Base-by-base conservation (phyloP, 441 rosid genomes). In the Adansonia grandidieri region DNA sequence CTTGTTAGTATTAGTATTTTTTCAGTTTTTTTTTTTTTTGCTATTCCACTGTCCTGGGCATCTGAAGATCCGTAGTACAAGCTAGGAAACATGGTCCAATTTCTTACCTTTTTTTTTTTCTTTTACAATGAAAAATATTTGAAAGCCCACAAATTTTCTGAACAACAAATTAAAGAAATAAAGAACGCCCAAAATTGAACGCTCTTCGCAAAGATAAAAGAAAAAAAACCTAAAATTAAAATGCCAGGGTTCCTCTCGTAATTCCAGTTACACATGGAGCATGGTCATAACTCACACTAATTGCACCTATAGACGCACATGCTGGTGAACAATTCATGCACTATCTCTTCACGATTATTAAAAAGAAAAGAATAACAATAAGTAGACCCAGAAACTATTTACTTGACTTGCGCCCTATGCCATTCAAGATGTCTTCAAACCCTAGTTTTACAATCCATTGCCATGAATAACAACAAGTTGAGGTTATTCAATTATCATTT, bases 371-470 rank as follows among this genome's bases (percentile, higher is more conserved):
- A 20, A 60, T 9, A 22, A 22, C 7, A 64, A n/a, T 0, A 66
- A 11, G 40, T 68, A 37, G 56, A 68, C 2, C 4, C 19, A 37
- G 57, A 2, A 68, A 22, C 61, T 44, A 47, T n/a, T 68, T 20
- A 47, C 57, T 11, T 68, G 40, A 68, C 57, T 68, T 68, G 37
- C 57, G 40, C 57, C 73, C n/a, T 47, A 68, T 20, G 73, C 73
- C 54, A 13, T 53, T 47, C 56, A 68, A 24, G 24, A 19, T 4
- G 20, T 45, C 37, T 67, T 24, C 58, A 54, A 54, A 54, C 42
- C 24, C 15, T 9, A 42, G 28, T 8, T n/a, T 66, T 9, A 47
- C 13, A 68, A 45, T 45, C 56, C 56, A 13, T 11, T 13, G 42
- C 1, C 3, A 6, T 62, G 28, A 11, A 11, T 54, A 62, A 19